phyloP scores from a whole-genome alignment of 305 asterid genomes.

The Stenogyne calaminthoides region DNA sequence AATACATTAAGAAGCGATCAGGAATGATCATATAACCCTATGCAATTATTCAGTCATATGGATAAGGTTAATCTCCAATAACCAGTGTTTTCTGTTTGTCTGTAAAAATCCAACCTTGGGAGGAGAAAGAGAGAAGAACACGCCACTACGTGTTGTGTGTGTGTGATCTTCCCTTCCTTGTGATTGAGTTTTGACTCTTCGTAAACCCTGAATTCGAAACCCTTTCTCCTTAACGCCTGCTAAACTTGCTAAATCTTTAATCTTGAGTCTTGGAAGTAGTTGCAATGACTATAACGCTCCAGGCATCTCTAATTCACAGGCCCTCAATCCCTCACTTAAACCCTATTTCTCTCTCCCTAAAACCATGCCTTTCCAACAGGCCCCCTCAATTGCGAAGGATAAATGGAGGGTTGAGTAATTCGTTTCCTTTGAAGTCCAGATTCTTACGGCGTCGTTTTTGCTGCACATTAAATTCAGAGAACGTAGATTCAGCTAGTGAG shows the following conservation, averaged over 20 bases:
- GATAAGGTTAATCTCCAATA: constrained; percentile 27
- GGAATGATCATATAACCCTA: not conserved
- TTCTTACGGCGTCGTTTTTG: constrained; percentile 50
- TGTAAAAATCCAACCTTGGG: constrained; percentile 27
- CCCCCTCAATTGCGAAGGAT: constrained; percentile 29
- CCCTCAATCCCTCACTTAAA: constrained; percentile 47
- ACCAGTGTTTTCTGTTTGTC: not conserved
- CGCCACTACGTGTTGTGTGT: constrained; percentile 17
- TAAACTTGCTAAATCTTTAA: not conserved
- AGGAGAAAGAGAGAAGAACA: constrained; percentile 18
- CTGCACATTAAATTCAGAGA: constrained; percentile 59
- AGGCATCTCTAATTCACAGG: constrained; percentile 58
- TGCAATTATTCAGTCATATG: not conserved
- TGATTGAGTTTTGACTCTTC: not conserved
- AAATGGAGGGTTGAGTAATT: constrained; percentile 25
- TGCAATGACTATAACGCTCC: constrained; percentile 56
- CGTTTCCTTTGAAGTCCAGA: constrained; percentile 36
- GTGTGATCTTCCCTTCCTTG: not conserved
- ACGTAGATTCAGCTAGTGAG: constrained; percentile 38
- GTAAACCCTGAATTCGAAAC: constrained; percentile 18
- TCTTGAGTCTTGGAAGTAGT: constrained; percentile 22
- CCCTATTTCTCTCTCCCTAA: constrained; percentile 33
- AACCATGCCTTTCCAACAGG: constrained; percentile 27
- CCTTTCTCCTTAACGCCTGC: not conserved
- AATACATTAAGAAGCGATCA: too few species aligned